These are phyloP conservation scores for Suillus subaureus DNA, from an alignment of 768 basidiomycete genomes.

Conservation along the genomic window DNA sequence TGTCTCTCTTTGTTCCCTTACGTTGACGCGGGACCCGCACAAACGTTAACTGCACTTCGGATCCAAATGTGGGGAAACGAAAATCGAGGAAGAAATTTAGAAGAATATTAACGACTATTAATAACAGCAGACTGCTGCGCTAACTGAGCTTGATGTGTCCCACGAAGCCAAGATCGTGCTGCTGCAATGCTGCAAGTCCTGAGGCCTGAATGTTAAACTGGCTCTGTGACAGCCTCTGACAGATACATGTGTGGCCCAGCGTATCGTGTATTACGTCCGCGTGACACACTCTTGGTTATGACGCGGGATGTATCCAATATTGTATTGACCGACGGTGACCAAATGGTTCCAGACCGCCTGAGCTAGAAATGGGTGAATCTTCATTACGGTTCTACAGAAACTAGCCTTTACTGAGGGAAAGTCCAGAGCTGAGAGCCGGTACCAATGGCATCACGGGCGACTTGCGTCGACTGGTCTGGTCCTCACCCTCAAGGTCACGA, in stretches of 20 bases:
- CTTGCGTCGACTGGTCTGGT: neutral
- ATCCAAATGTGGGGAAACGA: conserved; percentile 6
- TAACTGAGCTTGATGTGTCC: neutral
- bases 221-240: neutral
- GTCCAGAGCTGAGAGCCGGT: neutral
- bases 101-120: neutral
- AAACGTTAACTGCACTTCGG: neutral
- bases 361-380: neutral
- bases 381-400: neutral
- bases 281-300: neutral
- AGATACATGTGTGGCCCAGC: too few species aligned
- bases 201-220: neutral
- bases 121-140: neutral
- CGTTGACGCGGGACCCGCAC: conserved; percentile 2
- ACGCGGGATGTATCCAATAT: neutral
- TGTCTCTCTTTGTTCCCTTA: neutral
- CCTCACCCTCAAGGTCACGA: neutral
- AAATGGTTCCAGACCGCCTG: neutral
- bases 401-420: neutral
- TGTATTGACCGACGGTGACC: neutral
- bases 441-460: neutral
- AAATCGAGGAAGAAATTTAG: neutral
- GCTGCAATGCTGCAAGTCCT: neutral
- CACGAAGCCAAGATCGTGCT: neutral
- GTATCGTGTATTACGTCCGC: neutral